These are phyloP conservation scores for Saitozyma sp. DNA, from an alignment of 768 basidiomycete species.

Conservation along the genomic window DNA sequence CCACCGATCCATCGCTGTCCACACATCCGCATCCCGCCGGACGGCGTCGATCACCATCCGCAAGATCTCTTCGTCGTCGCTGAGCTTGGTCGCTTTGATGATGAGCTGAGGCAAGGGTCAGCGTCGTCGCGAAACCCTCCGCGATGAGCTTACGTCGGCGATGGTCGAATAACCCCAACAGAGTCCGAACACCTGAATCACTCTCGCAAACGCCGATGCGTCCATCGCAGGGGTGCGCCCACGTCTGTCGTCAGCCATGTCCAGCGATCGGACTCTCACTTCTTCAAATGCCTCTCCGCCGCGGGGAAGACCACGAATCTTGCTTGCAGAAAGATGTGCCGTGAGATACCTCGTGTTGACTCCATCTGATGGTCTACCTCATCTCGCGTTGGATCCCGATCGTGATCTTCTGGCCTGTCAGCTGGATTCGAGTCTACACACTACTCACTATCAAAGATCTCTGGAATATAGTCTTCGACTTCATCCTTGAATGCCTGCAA, in stretches of 20 bases:
- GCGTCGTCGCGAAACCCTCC: neutral
- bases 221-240: constrained; percentile 22
- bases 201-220: constrained; percentile 38
- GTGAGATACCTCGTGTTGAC: constrained; percentile 16
- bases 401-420: too few species aligned
- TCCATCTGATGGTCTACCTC: constrained; percentile 29
- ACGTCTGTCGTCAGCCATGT: constrained; percentile 14
- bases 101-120: constrained; percentile 19
- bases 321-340: constrained; percentile 37
- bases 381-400: constrained; percentile 8
- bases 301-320: constrained; percentile 40
- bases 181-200: constrained; percentile 30
- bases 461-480: constrained; percentile 40
- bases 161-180: constrained; percentile 34
- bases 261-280: constrained; percentile 6
- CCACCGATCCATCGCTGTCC: constrained; percentile 47
- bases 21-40: constrained; percentile 35
- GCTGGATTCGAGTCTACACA: too few species aligned
- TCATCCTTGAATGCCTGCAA: constrained; percentile 35
- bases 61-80: constrained; percentile 34
- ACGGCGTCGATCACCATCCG: constrained; percentile 33
- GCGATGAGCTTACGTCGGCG: constrained; percentile 25
- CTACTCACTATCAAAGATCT: constrained; percentile 39
- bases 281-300: constrained; percentile 18
- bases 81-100: constrained; percentile 23